Evolutionary conservation across 78 protist genomes (phyloP).

Genomic region (slime mould (Dictyostelium discoideum)): dicty_2.7 NC_007089.4:4626001-4626500

Average conservation of each 20-base stretch:
- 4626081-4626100: background rate
- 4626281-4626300: conserved; percentile 57
- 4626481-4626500: conserved; percentile 33
- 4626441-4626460: conserved; percentile 59
- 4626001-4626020: conserved; percentile 22
- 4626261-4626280: conserved; percentile 19
- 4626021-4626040: conserved; percentile 40
- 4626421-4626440: conserved; percentile 63
- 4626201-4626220: conserved; percentile 45
- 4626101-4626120: background rate
- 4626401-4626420: conserved; percentile 61
- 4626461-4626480: conserved; percentile 67
- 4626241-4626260: conserved; percentile 2
- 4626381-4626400: conserved; percentile 57
- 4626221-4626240: conserved; percentile 59
- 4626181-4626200: conserved; percentile 36
- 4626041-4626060: conserved; percentile 26
- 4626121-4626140: conserved; percentile 11
- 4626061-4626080: conserved; percentile 25
- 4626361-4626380: conserved; percentile 48
- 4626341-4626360: conserved; percentile 65
- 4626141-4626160: conserved; percentile 23
- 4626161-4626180: background rate
- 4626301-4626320: conserved; percentile 62
- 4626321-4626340: conserved; percentile 60